Percentiles rank a stretch among this genome's conserved stretches.
Evolutionary conservation across 2,329 filamentous ascomycete species (phyloP).

Genomic region (Hymenoscyphus albidus): DNA sequence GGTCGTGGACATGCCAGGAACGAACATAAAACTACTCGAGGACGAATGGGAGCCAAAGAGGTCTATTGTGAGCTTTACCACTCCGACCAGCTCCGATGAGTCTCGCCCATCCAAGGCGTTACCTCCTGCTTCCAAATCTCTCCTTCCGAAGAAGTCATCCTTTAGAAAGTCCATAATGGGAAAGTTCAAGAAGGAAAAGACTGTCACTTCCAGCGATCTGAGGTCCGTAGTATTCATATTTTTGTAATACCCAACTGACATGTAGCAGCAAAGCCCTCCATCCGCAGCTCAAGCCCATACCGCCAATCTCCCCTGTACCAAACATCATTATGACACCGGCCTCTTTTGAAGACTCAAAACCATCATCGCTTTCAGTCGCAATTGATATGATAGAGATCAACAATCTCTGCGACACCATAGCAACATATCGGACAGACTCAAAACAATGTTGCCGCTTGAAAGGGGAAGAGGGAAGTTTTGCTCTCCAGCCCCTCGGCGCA

Average conservation of each 20-base stretch:
- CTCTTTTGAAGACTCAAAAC: not conserved
- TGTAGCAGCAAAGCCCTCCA: not conserved
- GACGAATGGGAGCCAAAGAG: constrained; percentile 8
- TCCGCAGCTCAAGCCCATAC: not conserved
- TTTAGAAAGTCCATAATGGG: not conserved
- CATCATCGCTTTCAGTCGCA: not conserved
- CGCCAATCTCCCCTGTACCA: not conserved
- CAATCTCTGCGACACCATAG: not conserved
- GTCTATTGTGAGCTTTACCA: not conserved
- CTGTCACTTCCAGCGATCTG: not conserved
- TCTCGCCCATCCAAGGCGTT: not conserved
- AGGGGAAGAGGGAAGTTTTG: constrained; percentile 12
- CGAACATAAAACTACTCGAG: constrained; percentile 16
- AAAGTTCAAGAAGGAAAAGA: not conserved
- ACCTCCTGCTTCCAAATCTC: not conserved
- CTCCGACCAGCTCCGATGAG: not conserved
- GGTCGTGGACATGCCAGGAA: constrained; percentile 17
- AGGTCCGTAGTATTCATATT: not conserved
- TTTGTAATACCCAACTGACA: not conserved
- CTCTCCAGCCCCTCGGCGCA: constrained; percentile 11
- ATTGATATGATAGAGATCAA: not conserved
- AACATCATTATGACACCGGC: not conserved
- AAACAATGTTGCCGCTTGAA: not conserved
- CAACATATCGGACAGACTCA: not conserved
- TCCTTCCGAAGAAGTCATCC: not conserved